Base-by-base conservation (phyloP, 768 basidiomycete species). In the Lentinus tigrinus region DNA sequence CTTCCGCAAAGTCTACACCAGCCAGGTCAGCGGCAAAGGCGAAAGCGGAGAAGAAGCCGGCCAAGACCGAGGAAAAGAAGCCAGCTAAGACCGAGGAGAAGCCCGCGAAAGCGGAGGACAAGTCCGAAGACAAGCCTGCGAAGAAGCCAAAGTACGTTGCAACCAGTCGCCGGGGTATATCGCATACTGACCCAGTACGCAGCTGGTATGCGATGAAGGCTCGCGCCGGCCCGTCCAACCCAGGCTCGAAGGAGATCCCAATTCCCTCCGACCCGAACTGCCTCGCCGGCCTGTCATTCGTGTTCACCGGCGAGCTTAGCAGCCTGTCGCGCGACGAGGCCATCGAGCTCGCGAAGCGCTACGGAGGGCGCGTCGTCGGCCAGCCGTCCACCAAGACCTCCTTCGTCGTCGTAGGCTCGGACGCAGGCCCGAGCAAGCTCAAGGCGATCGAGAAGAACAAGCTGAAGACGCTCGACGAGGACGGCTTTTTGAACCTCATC, bases 231-330 rank as follows among this genome's bases (percentile, higher is more conserved):
- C 87, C 87, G 0, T 70, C 76, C n/a, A 77, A 75, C 48, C 76
- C 77, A 1, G 87, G 87, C 0, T 79, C 81, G 17, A 88, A 85
- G 67, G 70, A 77, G 14, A 75, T 88, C 4, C 89, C 89, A 0
- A 82, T 88, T 24, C 76, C 78, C n/a, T 88, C 82, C 14, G 80
- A 91, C 21, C 91, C 91, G 0, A 85, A 93, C 43, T 93, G 91
- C 67, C 78, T 99, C 9, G 82, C 87, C 0, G 95, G 95, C 0
- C 78, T 98, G 23, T 81, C 93, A 0, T 89, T 99, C 67, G 96
- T 99, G 21, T 99, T 99, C 63, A 98, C 97, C 0, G 97, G 95
- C 16, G 96, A 99, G 65, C 74, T 98, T 46, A 83, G 81, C 47
- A 89, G 88, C 57, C 85, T 98, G 63, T 86, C 92, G 1, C 81